Evolutionary conservation across 495 filamentous ascomycete genomes (phyloP), one percentile per base, ranked within the genome.

Genomic region (Penicillium robsamsonii): DNA sequence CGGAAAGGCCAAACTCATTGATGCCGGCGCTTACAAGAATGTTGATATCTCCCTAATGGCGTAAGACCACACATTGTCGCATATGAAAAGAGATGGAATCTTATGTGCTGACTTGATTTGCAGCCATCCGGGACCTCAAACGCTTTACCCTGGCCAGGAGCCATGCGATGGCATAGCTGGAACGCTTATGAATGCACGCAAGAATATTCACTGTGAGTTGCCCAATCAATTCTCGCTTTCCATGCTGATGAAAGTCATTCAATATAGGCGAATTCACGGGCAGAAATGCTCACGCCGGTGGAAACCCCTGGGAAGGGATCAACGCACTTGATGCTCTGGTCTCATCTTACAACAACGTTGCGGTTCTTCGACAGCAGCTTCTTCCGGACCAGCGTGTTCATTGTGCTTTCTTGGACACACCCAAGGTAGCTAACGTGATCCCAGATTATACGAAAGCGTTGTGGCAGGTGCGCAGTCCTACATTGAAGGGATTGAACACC

Each of bases 21-120:
- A 87, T 17, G 79, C 75, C 1, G 85, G 84, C 0, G 87, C 86
- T 5, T 89, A 87, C 66, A 70, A 79, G 31, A 75, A 75, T 15
- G 84, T 87, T n/a, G 84, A 88, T 63, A 78, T 88, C 53, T 83
- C 74, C 18, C 71, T 89, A 33, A 86, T 89, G 69, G 80, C 83
- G 40, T 86, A 84, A 65, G 70, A 58, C 11, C 2, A 3, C 27
- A 5, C 25, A 27, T 22, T 2, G 1, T 22, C 25, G 25, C 15
- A 17, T 43, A 29, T 13, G 13, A 35, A 13, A 1, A 1, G 1
- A 37, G 17, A 46, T 30, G 25, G 46, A 49, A 13, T 33, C 18
- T 35, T n/a, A n/a, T 29, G 10, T 29, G 53, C 45, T 53, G 17
- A 60, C 30, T 15, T 12, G 10, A 5, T 6, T 37, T n/a, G 2